A percentile compares a stretch with the other conserved stretches of the same genome.
phyloP scores from a whole-genome alignment of 495 filamentous ascomycete species.

The Elaphomyces granulatus region DNA sequence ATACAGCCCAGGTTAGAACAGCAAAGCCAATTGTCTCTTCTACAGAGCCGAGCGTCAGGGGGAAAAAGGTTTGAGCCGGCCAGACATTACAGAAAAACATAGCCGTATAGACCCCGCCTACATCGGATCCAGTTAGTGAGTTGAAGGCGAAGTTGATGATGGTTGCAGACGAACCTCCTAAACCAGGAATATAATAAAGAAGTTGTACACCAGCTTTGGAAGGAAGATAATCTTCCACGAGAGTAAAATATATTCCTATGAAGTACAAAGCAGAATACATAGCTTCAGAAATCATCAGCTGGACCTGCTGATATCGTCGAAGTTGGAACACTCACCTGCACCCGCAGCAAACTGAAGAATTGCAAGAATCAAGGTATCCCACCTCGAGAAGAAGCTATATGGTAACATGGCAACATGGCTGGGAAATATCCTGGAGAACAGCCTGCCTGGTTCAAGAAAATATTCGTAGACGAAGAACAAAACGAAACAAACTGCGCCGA shows the following conservation, averaged over 20 bases:
- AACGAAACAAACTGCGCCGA: conserved; percentile 32
- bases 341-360: conserved; percentile 39
- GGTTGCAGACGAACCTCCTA: conserved; percentile 25
- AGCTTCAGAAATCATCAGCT: conserved; percentile 8
- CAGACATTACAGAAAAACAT: conserved; percentile 40
- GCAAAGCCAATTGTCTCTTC: conserved; percentile 27
- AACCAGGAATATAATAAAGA: conserved; percentile 33
- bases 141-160: neutral
- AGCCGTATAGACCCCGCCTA: conserved; percentile 38
- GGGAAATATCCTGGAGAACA: conserved; percentile 29
- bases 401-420: conserved; percentile 42
- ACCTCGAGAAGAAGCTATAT: conserved; percentile 31
- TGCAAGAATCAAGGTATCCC: conserved; percentile 39
- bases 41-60: conserved; percentile 26
- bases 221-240: conserved; percentile 33
- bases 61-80: conserved; percentile 39
- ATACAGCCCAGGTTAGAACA: conserved; percentile 34
- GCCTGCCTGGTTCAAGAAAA: conserved; percentile 33
- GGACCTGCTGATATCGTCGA: neutral
- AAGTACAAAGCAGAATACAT: conserved; percentile 46
- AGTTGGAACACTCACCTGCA: conserved; percentile 28
- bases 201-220: conserved; percentile 36
- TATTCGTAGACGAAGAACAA: conserved; percentile 41
- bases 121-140: no score
- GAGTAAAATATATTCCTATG: conserved; percentile 42